These are phyloP conservation scores for Didymella arachidicola DNA, from an alignment of 2,329 filamentous ascomycete species.

Conservation along the genomic window DNA sequence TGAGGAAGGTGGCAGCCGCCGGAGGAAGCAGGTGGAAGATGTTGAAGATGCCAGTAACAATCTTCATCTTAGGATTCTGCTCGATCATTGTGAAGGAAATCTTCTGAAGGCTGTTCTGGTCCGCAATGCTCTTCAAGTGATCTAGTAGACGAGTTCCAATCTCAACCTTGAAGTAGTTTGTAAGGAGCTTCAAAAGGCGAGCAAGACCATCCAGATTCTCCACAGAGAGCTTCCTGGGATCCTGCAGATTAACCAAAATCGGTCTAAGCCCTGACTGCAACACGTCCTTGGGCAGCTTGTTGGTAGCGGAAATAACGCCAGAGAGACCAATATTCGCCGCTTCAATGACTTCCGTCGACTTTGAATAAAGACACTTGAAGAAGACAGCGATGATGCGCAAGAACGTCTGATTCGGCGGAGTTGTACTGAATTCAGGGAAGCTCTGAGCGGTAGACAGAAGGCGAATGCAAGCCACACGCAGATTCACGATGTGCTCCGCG, in stretches of 20 bases:
- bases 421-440: constrained; percentile 88
- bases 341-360: constrained; percentile 89
- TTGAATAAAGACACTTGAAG: constrained; percentile 96
- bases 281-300: constrained; percentile 92
- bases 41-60: constrained; percentile 92
- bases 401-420: constrained; percentile 69
- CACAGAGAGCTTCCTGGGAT: constrained; percentile 87
- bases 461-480: constrained; percentile 91
- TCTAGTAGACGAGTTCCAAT: constrained; percentile 93
- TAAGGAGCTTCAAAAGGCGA: constrained; percentile 85
- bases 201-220: constrained; percentile 91
- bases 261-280: constrained; percentile 92
- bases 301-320: constrained; percentile 84
- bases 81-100: constrained; percentile 95
- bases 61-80: constrained; percentile 90
- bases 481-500: constrained; percentile 90
- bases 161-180: constrained; percentile 99
- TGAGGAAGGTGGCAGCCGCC: constrained; percentile 89
- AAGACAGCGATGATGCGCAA: constrained; percentile 85
- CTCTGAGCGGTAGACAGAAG: constrained; percentile 92
- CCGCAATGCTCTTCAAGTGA: constrained; percentile 89
- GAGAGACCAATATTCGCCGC: constrained; percentile 91
- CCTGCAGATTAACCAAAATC: constrained; percentile 95
- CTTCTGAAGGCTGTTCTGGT: constrained; percentile 79
- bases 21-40: constrained; percentile 96